These are phyloP conservation scores for Luzula sylvatica DNA, from an alignment of 176 grass and related monocot species.

Conservation along the genomic window DNA sequence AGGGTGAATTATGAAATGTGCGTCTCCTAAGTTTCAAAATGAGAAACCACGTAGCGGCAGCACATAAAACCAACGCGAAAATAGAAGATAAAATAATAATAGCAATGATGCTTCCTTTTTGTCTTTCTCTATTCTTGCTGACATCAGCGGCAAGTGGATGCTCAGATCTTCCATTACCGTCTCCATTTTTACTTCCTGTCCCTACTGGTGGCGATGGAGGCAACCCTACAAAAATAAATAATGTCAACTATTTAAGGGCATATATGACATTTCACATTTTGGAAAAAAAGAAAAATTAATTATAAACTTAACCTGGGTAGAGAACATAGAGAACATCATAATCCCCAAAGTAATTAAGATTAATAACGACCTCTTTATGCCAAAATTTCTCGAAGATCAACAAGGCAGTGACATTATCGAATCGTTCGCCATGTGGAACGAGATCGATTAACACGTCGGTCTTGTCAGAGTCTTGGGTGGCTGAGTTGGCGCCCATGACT, in stretches of 20 bases:
- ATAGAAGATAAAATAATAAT: conserved; percentile 81
- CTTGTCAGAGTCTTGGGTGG: conserved; percentile 61
- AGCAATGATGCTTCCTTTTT: conserved; percentile 40
- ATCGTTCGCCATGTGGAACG: conserved; percentile 48
- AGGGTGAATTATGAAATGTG: conserved; percentile 4
- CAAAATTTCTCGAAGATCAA: conserved; percentile 73
- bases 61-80: conserved; percentile 62
- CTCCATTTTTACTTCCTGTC: conserved; percentile 35
- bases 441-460: conserved; percentile 74
- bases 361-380: conserved; percentile 81
- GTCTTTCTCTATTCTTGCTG: conserved; percentile 45
- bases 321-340: conserved; percentile 67
- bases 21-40: conserved; percentile 58
- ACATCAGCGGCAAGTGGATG: conserved; percentile 66
- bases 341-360: conserved; percentile 38
- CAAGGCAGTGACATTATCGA: conserved; percentile 41
- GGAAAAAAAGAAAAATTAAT: not conserved
- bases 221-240: conserved; percentile 51
- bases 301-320: conserved; percentile 53
- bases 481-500: conserved; percentile 93
- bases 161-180: conserved; percentile 46
- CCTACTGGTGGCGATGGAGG: conserved; percentile 50
- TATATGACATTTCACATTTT: not conserved
- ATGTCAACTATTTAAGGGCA: conserved; percentile 10
- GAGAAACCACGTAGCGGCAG: conserved; percentile 49